phyloP scores from a whole-genome alignment of 179 eudicot species.

The Carnegiea gigantea region DNA sequence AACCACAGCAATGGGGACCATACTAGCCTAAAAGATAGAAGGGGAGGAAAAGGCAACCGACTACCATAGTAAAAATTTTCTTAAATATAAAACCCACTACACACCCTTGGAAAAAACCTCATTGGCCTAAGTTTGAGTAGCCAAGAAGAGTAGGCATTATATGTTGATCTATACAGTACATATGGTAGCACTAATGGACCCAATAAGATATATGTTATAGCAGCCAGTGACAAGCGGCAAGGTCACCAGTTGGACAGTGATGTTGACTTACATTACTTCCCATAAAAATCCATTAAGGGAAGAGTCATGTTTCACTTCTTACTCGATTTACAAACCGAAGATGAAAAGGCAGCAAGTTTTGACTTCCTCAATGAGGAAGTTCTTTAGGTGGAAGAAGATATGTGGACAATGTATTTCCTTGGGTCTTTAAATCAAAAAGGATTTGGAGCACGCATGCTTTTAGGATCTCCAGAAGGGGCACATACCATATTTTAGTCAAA shows the following conservation, averaged over 20 bases:
- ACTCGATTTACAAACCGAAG: not conserved
- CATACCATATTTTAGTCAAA: not conserved
- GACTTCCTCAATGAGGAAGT: not conserved
- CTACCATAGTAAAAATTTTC: not conserved
- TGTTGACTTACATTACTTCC: not conserved
- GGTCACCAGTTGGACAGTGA: not conserved
- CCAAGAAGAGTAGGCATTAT: not conserved
- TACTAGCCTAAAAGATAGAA: not conserved
- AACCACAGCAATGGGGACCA: not conserved
- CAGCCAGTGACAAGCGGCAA: not conserved
- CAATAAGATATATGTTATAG: not conserved
- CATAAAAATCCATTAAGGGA: not conserved
- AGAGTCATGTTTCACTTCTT: not conserved
- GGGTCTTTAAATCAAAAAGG: not conserved
- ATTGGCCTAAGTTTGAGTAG: not conserved
- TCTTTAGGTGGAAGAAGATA: not conserved
- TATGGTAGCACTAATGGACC: not conserved
- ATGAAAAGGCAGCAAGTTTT: not conserved
- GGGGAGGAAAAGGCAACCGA: not conserved
- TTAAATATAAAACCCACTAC: not conserved
- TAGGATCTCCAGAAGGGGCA: not conserved
- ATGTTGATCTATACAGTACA: not conserved
- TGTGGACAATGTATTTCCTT: not conserved
- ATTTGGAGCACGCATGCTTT: not conserved
- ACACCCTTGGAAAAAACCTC: not conserved